These are phyloP conservation scores for Xylogone sp. DNA, from an alignment of 2,329 filamentous ascomycete species.

Conservation along the genomic window DNA sequence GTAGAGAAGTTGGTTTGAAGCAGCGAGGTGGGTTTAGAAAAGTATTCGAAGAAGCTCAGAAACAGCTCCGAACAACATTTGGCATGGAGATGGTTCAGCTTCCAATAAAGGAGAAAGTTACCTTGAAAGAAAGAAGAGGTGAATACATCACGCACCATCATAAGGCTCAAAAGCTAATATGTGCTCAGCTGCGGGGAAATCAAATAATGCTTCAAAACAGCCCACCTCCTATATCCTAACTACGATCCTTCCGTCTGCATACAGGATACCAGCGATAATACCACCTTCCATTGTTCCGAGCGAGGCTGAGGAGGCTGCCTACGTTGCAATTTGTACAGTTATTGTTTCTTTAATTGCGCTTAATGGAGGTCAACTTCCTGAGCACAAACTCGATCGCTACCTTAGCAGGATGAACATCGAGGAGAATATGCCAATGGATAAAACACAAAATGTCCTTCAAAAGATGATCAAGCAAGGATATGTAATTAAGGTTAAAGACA, in stretches of 20 bases:
- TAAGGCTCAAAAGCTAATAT: constrained; percentile 2
- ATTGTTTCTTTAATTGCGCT: constrained; percentile 75
- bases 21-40: constrained; percentile 67
- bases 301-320: constrained; percentile 67
- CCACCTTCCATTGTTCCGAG: constrained; percentile 64
- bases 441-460: constrained; percentile 70
- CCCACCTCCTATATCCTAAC: constrained; percentile 75
- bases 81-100: constrained; percentile 93
- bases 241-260: constrained; percentile 65
- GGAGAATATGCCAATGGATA: constrained; percentile 66
- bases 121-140: constrained; percentile 76
- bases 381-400: constrained; percentile 74
- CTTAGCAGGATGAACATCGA: constrained; percentile 73
- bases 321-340: constrained; percentile 76
- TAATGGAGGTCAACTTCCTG: constrained; percentile 67
- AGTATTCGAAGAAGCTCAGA: constrained; percentile 76
- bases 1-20: constrained; percentile 27
- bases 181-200: constrained; percentile 29
- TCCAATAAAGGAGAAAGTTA: constrained; percentile 75
- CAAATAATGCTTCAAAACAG: constrained; percentile 45
- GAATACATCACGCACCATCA: constrained; percentile 19
- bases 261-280: constrained; percentile 64
- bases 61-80: constrained; percentile 66
- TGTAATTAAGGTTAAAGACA: constrained; percentile 70
- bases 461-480: constrained; percentile 81